A percentile compares a stretch with the other conserved stretches of the same genome.
Evolutionary conservation across 2,329 filamentous ascomycete genomes (phyloP).

Genomic region (Zopfia rhizophila): DNA sequence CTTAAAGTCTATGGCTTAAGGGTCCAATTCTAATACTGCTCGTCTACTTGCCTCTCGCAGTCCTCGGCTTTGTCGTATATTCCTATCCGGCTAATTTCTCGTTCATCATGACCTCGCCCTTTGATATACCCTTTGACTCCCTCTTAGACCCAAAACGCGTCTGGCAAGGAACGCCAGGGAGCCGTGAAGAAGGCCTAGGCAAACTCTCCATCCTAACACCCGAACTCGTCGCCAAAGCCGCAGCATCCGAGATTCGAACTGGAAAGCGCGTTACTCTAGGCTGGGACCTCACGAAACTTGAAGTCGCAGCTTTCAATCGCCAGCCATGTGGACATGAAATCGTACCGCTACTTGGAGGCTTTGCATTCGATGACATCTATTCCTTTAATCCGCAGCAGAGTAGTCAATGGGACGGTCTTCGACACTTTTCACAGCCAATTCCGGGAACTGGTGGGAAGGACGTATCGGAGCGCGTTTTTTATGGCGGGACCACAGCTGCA

Average conservation of each 20-base stretch:
- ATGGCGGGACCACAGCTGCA: slow-evolving; percentile 28
- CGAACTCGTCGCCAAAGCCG: slow-evolving; percentile 60
- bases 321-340: slow-evolving; percentile 61
- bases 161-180: slow-evolving; percentile 59
- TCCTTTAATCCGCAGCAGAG: slow-evolving; percentile 36
- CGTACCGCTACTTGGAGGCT: slow-evolving; percentile 56
- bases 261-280: slow-evolving; percentile 61
- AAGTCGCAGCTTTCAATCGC: slow-evolving; percentile 62
- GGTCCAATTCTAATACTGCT: too few relatives aligned
- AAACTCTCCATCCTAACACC: slow-evolving; percentile 64
- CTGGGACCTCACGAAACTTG: slow-evolving; percentile 66
- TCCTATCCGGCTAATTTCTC: not conserved
- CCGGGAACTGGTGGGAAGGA: slow-evolving; percentile 14
- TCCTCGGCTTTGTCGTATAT: too few relatives aligned
- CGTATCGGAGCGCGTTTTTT: slow-evolving; percentile 25
- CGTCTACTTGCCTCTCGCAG: too few relatives aligned
- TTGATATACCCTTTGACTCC: slow-evolving; percentile 51
- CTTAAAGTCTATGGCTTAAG: too few relatives aligned
- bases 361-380: slow-evolving; percentile 51
- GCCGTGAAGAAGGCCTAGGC: slow-evolving; percentile 62
- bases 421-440: slow-evolving; percentile 28
- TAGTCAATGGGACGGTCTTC: slow-evolving; percentile 34
- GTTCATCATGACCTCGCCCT: slow-evolving; percentile 19
- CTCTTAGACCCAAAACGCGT: slow-evolving; percentile 61
- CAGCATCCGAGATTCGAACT: slow-evolving; percentile 60